Base-by-base conservation (phyloP, 2,329 filamentous ascomycete species). In the Nakataea oryzae region DNA sequence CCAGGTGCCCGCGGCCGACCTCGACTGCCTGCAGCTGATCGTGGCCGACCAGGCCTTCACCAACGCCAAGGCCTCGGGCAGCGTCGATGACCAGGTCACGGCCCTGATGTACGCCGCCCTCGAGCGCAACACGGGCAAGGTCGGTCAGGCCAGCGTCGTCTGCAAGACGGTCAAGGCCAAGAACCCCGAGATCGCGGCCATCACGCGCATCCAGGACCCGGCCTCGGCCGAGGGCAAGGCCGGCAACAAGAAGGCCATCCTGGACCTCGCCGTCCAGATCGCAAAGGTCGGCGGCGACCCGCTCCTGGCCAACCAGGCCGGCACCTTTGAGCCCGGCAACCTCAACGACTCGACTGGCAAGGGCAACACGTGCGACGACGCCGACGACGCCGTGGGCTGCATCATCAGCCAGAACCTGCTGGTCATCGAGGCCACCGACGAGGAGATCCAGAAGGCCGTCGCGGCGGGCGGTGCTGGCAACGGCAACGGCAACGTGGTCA, bases 191-290 rank as follows among this genome's bases (percentile, higher is more conserved):
- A 87, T 89, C 68, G 81, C 78, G 30, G 84, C 84, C 56, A 71
- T 89, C 63, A 74, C 77, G 61, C 85, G 87, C 73, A 86, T 89
- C 73, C 86, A 89, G 74, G 86, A 89, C 70, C 85, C 86, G 30
- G 86, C 86, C 26, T 83, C 83, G 0, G 83, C 85, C 14, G 78
- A 79, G 17, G 74, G 76, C 58, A 56, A 30, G 27, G 54, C 59
- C 59, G 34, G 55, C 30, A 89, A 89, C 77, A 87, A 86, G 75
- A 75, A 77, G 47, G 82, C 88, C 66, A 79, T 83, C 58, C 75
- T 86, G 8, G 79, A 78, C 57, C 75, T 88, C 3, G 86, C 86
- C 24, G 73, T 76, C 61, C 83, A 88, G 73, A 81, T 89, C 60
- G 78, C 79, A 26, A 74, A 76, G 5, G 77, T 89, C 65, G 86